Base-by-base conservation (phyloP, 2,329 filamentous ascomycete species). In the Myrmaecium sp. region DNA sequence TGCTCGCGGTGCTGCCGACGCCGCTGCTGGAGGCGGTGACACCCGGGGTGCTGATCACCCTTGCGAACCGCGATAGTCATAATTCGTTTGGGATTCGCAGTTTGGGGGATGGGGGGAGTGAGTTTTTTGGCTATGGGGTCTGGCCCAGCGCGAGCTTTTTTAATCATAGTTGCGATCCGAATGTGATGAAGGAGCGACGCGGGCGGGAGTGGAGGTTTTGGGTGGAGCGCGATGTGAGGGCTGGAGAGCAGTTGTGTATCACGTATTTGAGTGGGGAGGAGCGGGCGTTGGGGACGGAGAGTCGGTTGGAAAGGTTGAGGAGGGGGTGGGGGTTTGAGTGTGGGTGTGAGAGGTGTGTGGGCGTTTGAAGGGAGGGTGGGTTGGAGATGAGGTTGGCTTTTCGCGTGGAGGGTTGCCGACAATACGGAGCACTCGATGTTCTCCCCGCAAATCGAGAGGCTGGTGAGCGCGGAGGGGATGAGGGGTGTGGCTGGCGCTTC, bases 231-330 rank as follows among this genome's bases (percentile, higher is more conserved):
- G 46, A 54, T 17, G 41, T 62, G 2, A 23, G 28, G 24, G 29
- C 35, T 6, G 56, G 56, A 1, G 51, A 57, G 19, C 49, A 62
- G 39, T 36, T 60, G 34, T 58, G 53, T 30, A 62, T 62, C 32
- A 58, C 49, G 19, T 62, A 62, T 41, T 29, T 62, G 23, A 58
- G 58, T 15, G 56, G 56, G 5, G 58, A 61, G 35, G 58, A 61
- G 38, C 49, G 50, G 35, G 46, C 44, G 22, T 26, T 55, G 41
- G 40, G 36, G 22, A 33, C 49, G 5, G 39, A 30, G 3, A 46
- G 51, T 36, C 43, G 58, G 30, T 50, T 51, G 40, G 28, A 32
- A 30, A 42, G 43, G 23, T 36, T 60, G 38, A 44, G 39, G 31
- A 39, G 44, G 26, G 51, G 48, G 18, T 62, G 58, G 58, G 57